Conservation (phyloP, 345 rosid genomes). For the Acer negundo region DNA sequence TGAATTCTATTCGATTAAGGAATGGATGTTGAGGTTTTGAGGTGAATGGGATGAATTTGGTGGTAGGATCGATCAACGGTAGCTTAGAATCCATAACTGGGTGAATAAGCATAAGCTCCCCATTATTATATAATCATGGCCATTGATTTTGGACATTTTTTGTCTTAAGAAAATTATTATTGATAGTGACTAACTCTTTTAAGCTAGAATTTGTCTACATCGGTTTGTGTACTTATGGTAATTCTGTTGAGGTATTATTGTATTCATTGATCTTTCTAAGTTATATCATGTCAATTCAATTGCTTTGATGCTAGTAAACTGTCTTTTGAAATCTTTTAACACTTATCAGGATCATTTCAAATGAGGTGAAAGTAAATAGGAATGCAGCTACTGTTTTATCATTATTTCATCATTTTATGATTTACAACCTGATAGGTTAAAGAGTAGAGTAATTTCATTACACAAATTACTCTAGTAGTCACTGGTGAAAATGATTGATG, state of each 20-base stretch:
- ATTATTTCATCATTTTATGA: too few species aligned
- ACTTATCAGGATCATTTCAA: too few species aligned
- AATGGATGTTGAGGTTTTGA: conserved; percentile 11
- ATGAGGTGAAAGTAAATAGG: background rate
- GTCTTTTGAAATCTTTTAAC: background rate
- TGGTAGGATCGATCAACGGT: background rate
- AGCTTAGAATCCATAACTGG: conserved; percentile 18
- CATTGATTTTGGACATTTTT: background rate
- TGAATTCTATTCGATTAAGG: conserved; percentile 1
- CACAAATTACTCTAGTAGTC: background rate
- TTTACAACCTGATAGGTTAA: too few species aligned
- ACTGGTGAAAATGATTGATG: background rate
- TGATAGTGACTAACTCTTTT: conserved; percentile 4
- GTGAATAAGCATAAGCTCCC: conserved; percentile 9
- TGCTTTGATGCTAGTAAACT: too few species aligned
- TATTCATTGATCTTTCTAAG: conserved; percentile 15
- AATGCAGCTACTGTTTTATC: too few species aligned
- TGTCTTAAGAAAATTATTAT: background rate
- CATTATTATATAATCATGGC: conserved; percentile 1
- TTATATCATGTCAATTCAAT: background rate
- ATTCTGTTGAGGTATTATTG: conserved; percentile 4
- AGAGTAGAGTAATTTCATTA: too few species aligned
- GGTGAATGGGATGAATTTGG: conserved; percentile 3
- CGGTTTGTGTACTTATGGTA: background rate
- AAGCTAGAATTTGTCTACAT: background rate